Percentiles rank a stretch among this genome's conserved stretches.
Evolutionary conservation across 1,139 yeast species (phyloP).

Genomic region (Zygoascus hellenicus): DNA sequence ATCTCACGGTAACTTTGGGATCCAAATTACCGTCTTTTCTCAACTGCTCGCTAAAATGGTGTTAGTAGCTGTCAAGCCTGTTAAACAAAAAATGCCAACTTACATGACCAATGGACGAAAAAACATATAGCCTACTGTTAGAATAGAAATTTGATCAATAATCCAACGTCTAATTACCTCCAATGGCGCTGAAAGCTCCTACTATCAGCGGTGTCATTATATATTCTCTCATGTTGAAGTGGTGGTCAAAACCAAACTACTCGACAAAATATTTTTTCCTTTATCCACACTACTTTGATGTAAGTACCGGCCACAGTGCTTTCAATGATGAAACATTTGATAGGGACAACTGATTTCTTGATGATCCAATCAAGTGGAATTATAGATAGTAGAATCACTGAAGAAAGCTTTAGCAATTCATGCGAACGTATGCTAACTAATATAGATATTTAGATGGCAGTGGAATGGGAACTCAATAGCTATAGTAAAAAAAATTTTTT

Average conservation of each 20-base stretch:
- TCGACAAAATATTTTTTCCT: constrained; percentile 1
- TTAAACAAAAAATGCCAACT: constrained; percentile 28
- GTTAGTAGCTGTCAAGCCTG: constrained; percentile 12
- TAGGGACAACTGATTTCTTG: constrained; percentile 36
- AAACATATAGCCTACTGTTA: constrained; percentile 48
- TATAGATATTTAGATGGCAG: neutral
- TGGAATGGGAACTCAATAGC: no score
- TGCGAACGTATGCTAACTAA: no score
- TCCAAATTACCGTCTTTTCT: constrained; percentile 59
- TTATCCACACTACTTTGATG: neutral
- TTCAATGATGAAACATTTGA: constrained; percentile 31
- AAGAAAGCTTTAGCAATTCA: neutral
- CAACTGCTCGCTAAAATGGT: constrained; percentile 51
- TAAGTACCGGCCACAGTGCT: constrained; percentile 2
- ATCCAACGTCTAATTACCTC: constrained; percentile 31
- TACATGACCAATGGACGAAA: constrained; percentile 71
- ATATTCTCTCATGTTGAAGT: constrained; percentile 5
- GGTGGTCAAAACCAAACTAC: neutral
- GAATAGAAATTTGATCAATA: neutral
- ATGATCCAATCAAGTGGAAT: constrained; percentile 21
- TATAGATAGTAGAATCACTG: constrained; percentile 29
- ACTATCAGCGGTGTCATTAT: constrained; percentile 27
- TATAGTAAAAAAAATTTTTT: no score
- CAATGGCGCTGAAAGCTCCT: constrained; percentile 39
- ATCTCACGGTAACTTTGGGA: constrained; percentile 18